Evolutionary conservation across 495 filamentous ascomycete genomes (phyloP).

Genomic region (Podospora conica): DNA sequence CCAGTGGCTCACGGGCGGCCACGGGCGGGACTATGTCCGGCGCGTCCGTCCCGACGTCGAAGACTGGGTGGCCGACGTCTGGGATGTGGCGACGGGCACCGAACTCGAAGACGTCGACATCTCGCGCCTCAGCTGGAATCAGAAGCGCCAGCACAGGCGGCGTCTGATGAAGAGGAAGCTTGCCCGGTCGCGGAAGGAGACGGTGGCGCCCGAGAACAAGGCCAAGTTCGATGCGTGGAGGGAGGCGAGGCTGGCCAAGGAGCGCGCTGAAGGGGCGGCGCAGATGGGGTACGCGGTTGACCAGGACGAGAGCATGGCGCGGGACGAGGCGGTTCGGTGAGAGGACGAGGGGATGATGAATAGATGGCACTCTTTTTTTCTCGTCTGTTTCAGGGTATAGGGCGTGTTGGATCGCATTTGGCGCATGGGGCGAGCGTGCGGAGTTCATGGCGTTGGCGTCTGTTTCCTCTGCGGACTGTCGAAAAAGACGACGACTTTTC

Average conservation of each 20-base stretch:
- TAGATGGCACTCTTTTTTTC: background rate
- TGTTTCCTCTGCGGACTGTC: background rate
- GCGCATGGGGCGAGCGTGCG: background rate
- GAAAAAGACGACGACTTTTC: background rate
- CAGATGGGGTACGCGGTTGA: conserved; percentile 26
- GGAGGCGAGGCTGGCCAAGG: conserved; percentile 27
- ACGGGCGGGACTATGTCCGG: conserved; percentile 27
- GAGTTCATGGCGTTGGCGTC: background rate
- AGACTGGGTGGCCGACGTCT: conserved; percentile 37
- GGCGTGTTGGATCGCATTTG: background rate
- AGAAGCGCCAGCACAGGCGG: conserved; percentile 33
- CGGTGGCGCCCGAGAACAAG: conserved; percentile 28
- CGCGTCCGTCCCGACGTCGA: conserved; percentile 29
- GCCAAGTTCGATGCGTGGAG: conserved; percentile 30
- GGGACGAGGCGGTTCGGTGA: conserved; percentile 22
- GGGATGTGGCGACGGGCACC: conserved; percentile 33
- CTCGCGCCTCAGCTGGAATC: conserved; percentile 21
- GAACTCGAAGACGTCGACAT: conserved; percentile 35
- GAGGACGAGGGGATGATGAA: conserved; percentile 13
- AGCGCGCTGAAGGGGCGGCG: conserved; percentile 22
- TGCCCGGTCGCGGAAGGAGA: conserved; percentile 18
- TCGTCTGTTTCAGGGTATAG: background rate
- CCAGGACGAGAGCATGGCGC: conserved; percentile 32
- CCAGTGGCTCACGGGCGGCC: conserved; percentile 46
- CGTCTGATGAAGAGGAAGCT: conserved; percentile 38